Percentiles rank a stretch among this genome's conserved stretches.
These are phyloP conservation scores for Fusarium sp. DNA, from an alignment of 2,329 filamentous ascomycete species.

Conservation along the genomic window DNA sequence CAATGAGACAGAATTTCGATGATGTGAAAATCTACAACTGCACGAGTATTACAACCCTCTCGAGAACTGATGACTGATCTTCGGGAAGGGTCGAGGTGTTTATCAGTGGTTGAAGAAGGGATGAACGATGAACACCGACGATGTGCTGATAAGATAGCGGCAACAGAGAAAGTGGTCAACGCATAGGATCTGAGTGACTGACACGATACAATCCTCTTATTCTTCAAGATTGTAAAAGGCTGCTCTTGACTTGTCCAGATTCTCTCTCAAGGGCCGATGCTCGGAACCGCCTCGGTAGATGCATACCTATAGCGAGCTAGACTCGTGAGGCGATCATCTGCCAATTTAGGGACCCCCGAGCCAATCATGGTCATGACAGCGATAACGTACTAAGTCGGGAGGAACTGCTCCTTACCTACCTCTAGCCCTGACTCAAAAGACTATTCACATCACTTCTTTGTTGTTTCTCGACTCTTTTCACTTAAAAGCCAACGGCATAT, in stretches of 20 bases:
- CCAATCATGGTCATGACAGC: conserved; percentile 37
- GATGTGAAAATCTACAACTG: neutral
- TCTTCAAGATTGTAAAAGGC: neutral
- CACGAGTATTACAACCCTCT: neutral
- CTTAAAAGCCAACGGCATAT: neutral
- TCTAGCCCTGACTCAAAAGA: neutral
- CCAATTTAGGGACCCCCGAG: conserved; percentile 22
- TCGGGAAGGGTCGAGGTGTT: neutral
- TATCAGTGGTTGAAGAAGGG: neutral
- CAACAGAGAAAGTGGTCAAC: neutral
- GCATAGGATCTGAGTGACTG: neutral
- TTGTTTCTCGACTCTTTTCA: neutral
- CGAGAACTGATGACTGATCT: neutral
- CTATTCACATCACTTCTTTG: neutral
- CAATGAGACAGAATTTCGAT: neutral
- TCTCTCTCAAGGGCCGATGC: conserved; percentile 20
- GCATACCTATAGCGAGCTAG: conserved; percentile 23
- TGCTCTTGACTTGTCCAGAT: conserved; percentile 38
- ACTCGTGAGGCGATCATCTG: conserved; percentile 46
- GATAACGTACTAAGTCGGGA: neutral
- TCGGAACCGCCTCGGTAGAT: conserved; percentile 40
- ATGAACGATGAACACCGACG: neutral
- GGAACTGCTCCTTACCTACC: conserved; percentile 1
- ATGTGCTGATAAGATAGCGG: neutral
- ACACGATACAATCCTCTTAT: neutral